A percentile compares a stretch with the other conserved stretches of the same genome.
These are phyloP conservation scores for Onygenales sp. DNA, from an alignment of 2,329 filamentous ascomycete genomes.

Conservation along the genomic window DNA sequence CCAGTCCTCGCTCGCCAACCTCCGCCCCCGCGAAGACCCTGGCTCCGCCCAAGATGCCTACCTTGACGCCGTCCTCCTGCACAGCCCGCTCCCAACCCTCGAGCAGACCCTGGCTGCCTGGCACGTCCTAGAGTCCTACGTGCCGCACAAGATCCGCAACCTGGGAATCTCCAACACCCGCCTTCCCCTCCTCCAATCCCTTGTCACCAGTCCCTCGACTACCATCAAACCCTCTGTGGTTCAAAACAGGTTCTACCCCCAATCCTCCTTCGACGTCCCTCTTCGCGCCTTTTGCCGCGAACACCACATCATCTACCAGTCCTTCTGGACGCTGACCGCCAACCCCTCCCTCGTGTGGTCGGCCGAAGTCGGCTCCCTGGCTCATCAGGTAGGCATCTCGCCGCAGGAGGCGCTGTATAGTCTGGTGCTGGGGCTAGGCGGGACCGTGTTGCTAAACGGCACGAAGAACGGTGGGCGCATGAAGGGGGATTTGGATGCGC, in stretches of 20 bases:
- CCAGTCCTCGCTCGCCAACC: constrained; percentile 55
- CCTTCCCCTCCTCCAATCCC: constrained; percentile 45
- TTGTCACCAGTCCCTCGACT: constrained; percentile 36
- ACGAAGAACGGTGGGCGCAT: constrained; percentile 45
- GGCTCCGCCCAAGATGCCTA: constrained; percentile 36
- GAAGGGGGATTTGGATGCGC: constrained; percentile 41
- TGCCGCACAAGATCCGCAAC: constrained; percentile 53
- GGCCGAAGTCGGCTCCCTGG: constrained; percentile 42
- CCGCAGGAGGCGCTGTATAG: constrained; percentile 44
- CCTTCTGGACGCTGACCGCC: constrained; percentile 53
- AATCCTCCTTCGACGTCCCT: constrained; percentile 49
- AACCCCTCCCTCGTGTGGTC: constrained; percentile 44
- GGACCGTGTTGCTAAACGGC: constrained; percentile 46
- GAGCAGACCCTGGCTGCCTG: constrained; percentile 54
- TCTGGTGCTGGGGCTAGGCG: constrained; percentile 45
- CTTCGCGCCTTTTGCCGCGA: constrained; percentile 50
- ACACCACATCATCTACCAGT: constrained; percentile 47
- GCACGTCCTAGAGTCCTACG: constrained; percentile 55
- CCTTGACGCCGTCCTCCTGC: constrained; percentile 50
- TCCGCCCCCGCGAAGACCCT: constrained; percentile 30
- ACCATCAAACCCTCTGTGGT: constrained; percentile 52
- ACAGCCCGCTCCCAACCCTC: constrained; percentile 45
- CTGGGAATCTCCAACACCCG: constrained; percentile 70
- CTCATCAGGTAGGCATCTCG: constrained; percentile 32
- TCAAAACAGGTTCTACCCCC: constrained; percentile 63